phyloP scores from a whole-genome alignment of 2,329 filamentous ascomycete species.

The Nigrospora sphaerica region DNA sequence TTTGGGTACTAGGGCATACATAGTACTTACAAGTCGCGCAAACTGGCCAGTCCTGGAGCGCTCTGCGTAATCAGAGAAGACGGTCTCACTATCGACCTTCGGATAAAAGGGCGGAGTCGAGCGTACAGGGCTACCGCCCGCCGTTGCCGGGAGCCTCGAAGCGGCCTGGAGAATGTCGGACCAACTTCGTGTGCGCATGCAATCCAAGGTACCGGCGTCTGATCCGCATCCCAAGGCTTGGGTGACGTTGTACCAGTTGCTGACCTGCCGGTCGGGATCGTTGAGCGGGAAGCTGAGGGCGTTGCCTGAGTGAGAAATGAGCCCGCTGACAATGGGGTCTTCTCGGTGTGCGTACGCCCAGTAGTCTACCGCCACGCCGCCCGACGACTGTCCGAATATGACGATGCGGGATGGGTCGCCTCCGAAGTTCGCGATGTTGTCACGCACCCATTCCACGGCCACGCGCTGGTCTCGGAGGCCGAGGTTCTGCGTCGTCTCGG shows the following conservation, averaged over 20 bases:
- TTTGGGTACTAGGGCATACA: not conserved
- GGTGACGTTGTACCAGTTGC: constrained; percentile 34
- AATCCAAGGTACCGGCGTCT: constrained; percentile 21
- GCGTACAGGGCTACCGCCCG: constrained; percentile 26
- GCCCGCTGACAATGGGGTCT: constrained; percentile 38
- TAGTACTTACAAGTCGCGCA: constrained; percentile 12
- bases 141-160: constrained; percentile 21
- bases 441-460: constrained; percentile 35
- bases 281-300: constrained; percentile 38
- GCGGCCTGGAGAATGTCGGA: constrained; percentile 28
- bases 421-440: constrained; percentile 34
- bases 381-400: constrained; percentile 32
- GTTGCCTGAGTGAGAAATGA: constrained; percentile 38
- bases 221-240: constrained; percentile 27
- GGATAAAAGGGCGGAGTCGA: constrained; percentile 33
- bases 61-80: constrained; percentile 31
- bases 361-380: constrained; percentile 33
- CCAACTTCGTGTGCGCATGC: constrained; percentile 29
- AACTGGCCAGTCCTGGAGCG: not conserved
- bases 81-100: constrained; percentile 27
- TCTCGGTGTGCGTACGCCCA: constrained; percentile 40
- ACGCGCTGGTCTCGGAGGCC: constrained; percentile 37
- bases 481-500: constrained; percentile 22
- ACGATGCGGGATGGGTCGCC: constrained; percentile 28
- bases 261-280: constrained; percentile 19